A percentile compares a stretch with the other conserved stretches of the same genome.
phyloP scores from a whole-genome alignment of 805 yeast species.

The Zygoascus tannicola region DNA sequence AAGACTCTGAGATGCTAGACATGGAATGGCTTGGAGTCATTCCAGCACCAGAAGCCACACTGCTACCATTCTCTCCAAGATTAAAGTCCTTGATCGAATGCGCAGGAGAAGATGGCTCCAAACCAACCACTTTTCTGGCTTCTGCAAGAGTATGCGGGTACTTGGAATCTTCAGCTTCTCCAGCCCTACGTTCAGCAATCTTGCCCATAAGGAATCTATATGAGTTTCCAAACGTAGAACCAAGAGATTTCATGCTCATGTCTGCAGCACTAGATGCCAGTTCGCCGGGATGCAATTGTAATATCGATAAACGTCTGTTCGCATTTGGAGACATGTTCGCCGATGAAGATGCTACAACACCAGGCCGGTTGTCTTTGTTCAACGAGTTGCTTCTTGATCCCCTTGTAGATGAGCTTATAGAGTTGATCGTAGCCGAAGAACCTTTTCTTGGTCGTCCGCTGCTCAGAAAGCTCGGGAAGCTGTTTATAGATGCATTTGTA shows the following conservation, averaged over 20 bases:
- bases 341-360: not conserved
- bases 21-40: not conserved
- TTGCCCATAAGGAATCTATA: conserved; percentile 25
- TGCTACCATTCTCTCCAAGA: not conserved
- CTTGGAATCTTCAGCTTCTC: conserved; percentile 3
- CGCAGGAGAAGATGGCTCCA: conserved; percentile 12
- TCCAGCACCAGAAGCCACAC: not conserved
- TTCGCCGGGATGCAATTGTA: conserved; percentile 19
- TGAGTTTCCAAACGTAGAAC: conserved; percentile 28
- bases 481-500: not conserved
- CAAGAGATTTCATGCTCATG: conserved; percentile 23
- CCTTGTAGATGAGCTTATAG: conserved; percentile 7
- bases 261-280: conserved; percentile 23
- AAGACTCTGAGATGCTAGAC: conserved; percentile 2
- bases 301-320: conserved; percentile 9
- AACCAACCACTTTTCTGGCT: conserved; percentile 18
- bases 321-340: not conserved
- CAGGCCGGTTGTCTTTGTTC: conserved; percentile 10
- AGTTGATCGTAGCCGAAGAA: conserved; percentile 3
- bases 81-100: not conserved
- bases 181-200: conserved; percentile 13
- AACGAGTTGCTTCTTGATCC: conserved; percentile 16
- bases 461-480: not conserved
- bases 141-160: conserved; percentile 21
- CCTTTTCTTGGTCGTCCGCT: not conserved